Evolutionary conservation across 2,329 filamentous ascomycete species (phyloP).

Genomic region (Penicillium fuscoglaucum): DNA sequence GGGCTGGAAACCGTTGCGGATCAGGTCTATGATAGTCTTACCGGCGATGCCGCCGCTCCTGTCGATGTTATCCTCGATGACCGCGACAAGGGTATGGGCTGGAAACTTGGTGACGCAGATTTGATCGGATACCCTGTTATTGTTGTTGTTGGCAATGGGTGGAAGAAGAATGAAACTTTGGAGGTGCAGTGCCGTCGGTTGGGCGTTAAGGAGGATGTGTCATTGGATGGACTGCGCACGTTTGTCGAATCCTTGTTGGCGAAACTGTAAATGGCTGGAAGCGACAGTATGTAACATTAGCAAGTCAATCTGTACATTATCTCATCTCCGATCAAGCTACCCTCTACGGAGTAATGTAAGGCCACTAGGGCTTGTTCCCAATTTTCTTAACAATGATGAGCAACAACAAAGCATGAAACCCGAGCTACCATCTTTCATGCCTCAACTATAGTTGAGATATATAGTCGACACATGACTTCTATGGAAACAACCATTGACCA

Average conservation of each 20-base stretch:
- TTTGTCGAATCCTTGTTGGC: conserved; percentile 53
- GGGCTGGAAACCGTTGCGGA: conserved; percentile 52
- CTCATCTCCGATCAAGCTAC: background rate
- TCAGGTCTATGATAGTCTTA: conserved; percentile 64
- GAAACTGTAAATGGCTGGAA: conserved; percentile 47
- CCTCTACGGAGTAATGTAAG: too few species aligned
- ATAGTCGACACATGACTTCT: background rate
- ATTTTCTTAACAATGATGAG: too few species aligned
- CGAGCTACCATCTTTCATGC: background rate
- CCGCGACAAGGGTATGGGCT: conserved; percentile 65
- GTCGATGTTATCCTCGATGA: conserved; percentile 76
- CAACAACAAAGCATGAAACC: too few species aligned
- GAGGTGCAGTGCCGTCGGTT: conserved; percentile 79
- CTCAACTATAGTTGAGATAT: too few species aligned
- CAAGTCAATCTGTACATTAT: conserved; percentile 8
- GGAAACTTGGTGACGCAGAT: conserved; percentile 91
- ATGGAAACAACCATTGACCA: background rate
- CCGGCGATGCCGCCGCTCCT: conserved; percentile 20
- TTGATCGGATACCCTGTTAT: conserved; percentile 83
- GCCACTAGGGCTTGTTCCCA: too few species aligned
- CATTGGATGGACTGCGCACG: conserved; percentile 50
- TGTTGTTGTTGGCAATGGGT: conserved; percentile 73
- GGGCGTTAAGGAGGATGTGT: conserved; percentile 61
- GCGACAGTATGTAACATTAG: conserved; percentile 7
- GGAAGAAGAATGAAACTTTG: conserved; percentile 58